Evolutionary conservation across 495 filamentous ascomycete genomes (phyloP).

Genomic region (Talaromyces liani): DNA sequence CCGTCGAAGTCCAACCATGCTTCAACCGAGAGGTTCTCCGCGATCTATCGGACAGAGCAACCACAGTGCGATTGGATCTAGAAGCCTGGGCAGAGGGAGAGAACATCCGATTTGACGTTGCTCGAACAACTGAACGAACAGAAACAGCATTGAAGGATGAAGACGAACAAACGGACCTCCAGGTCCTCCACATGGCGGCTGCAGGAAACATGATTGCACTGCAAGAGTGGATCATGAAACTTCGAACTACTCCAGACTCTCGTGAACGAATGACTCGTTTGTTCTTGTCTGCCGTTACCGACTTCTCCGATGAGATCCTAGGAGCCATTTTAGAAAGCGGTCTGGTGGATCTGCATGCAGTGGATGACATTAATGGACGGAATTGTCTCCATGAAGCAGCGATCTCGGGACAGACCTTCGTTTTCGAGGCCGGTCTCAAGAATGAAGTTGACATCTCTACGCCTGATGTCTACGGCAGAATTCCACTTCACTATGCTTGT

Average conservation of each 20-base stretch:
- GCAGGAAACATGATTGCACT: slow-evolving; percentile 58
- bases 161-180: slow-evolving; percentile 78
- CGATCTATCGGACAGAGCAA: slow-evolving; percentile 92
- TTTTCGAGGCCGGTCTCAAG: slow-evolving; percentile 65
- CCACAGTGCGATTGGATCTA: slow-evolving; percentile 83
- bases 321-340: slow-evolving; percentile 68
- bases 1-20: slow-evolving; percentile 95
- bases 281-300: slow-evolving; percentile 80
- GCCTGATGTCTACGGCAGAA: slow-evolving; percentile 86
- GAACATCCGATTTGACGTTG: slow-evolving; percentile 69
- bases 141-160: slow-evolving; percentile 59
- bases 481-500: slow-evolving; percentile 92
- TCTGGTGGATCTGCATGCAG: slow-evolving; percentile 75
- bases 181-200: slow-evolving; percentile 81
- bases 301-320: slow-evolving; percentile 73
- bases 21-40: slow-evolving; percentile 96
- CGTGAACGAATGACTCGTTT: slow-evolving; percentile 73
- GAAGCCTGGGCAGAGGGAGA: slow-evolving; percentile 97
- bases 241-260: slow-evolving; percentile 48
- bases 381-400: slow-evolving; percentile 94
- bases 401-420: slow-evolving; percentile 74
- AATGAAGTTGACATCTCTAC: slow-evolving; percentile 65
- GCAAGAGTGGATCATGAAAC: slow-evolving; percentile 54
- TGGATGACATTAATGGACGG: slow-evolving; percentile 95
- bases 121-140: slow-evolving; percentile 51